Evolutionary conservation across 148 eudicot species (phyloP).

Genomic region (Rhododendron ovatum): DNA sequence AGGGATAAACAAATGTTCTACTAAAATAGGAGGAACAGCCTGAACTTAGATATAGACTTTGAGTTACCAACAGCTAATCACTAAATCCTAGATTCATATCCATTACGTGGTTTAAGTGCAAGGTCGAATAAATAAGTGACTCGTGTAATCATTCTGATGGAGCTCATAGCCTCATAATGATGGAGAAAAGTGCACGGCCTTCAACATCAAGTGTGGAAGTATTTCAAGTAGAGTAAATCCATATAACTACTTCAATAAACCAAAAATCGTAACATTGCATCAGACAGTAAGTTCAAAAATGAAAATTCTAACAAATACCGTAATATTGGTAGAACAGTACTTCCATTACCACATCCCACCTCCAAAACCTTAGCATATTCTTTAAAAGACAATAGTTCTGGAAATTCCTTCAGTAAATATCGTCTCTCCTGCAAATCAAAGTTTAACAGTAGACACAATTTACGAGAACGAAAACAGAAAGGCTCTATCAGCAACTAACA

Average conservation of each 20-base stretch:
- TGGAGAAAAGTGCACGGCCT: background rate
- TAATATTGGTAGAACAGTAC: conserved; percentile 32
- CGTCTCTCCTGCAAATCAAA: conserved; percentile 57
- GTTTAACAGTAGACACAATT: background rate
- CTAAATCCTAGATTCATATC: background rate
- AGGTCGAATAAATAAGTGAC: background rate
- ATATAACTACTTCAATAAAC: background rate
- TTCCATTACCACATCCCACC: conserved; percentile 92
- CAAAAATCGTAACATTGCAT: background rate
- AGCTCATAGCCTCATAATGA: background rate
- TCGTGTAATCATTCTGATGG: background rate
- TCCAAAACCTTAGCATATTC: conserved; percentile 61
- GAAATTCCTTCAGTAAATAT: conserved; percentile 81
- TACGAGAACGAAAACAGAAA: background rate
- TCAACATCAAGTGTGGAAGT: background rate
- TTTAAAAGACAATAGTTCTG: conserved; percentile 57
- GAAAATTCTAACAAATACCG: conserved; percentile 1
- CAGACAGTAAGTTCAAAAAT: background rate
- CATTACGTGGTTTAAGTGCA: background rate
- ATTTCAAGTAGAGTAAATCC: background rate
- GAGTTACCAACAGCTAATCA: background rate
- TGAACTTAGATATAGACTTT: background rate
- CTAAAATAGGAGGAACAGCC: background rate
- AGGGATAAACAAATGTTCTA: background rate
- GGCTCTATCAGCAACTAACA: background rate